A percentile compares a stretch with the other conserved stretches of the same genome.
Conservation (phyloP, 163 green algal species). For the Volvox carteri region DNA sequence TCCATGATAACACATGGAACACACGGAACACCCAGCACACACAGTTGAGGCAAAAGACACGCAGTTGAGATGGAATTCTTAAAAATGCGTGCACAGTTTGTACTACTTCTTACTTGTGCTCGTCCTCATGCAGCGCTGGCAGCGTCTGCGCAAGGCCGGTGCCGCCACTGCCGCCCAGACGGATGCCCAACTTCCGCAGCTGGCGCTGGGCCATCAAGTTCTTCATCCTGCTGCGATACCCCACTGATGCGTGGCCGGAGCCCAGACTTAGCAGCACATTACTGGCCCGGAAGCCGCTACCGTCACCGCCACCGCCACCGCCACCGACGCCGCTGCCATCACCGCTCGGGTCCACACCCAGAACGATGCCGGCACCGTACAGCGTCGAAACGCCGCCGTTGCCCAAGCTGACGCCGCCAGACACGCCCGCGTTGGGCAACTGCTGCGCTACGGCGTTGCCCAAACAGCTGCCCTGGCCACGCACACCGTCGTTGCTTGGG, state of each 20-base stretch:
- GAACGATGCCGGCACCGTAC: slow-evolving; percentile 9
- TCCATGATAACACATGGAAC: too few species aligned
- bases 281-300: not conserved
- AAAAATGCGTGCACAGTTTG: too few species aligned
- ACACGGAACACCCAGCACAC: too few species aligned
- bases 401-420: not conserved
- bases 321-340: not conserved
- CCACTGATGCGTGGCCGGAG: not conserved
- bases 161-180: not conserved
- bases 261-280: not conserved
- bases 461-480: not conserved
- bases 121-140: not conserved
- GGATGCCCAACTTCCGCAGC: slow-evolving; percentile 40
- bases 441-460: not conserved
- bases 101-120: not conserved
- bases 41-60: too few species aligned
- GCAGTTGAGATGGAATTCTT: too few species aligned
- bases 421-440: not conserved
- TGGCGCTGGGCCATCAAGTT: not conserved
- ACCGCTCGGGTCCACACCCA: not conserved
- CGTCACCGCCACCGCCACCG: not conserved
- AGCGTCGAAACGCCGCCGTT: not conserved
- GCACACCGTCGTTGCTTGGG: not conserved
- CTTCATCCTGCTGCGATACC: not conserved
- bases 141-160: not conserved